Conservation (phyloP, 2,329 filamentous ascomycete species). For the Gaeumannomyces tritici region DNA sequence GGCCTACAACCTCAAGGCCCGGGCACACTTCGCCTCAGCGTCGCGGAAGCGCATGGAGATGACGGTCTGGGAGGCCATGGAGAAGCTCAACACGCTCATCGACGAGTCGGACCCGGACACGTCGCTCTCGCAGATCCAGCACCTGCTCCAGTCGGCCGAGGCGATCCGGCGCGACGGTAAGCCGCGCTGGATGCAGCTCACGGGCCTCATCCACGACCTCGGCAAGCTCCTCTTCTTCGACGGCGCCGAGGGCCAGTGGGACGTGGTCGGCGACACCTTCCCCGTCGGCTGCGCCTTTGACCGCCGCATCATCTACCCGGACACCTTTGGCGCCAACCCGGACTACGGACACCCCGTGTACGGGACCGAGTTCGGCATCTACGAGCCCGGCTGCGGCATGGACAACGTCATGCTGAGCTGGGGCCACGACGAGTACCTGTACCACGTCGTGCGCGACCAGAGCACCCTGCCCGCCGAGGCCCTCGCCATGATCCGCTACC, state of each 20-base stretch:
- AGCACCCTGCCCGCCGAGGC: slow-evolving; percentile 69
- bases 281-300: slow-evolving; percentile 70
- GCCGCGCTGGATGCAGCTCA: slow-evolving; percentile 74
- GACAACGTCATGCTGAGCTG: slow-evolving; percentile 85
- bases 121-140: slow-evolving; percentile 77
- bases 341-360: slow-evolving; percentile 65
- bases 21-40: slow-evolving; percentile 58
- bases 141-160: slow-evolving; percentile 80
- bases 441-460: slow-evolving; percentile 79
- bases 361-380: slow-evolving; percentile 69
- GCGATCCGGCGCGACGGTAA: slow-evolving; percentile 80
- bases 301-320: slow-evolving; percentile 68
- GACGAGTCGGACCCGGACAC: slow-evolving; percentile 91
- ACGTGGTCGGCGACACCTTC: slow-evolving; percentile 83
- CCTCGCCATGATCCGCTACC: slow-evolving; percentile 87
- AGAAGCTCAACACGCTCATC: slow-evolving; percentile 83
- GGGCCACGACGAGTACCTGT: slow-evolving; percentile 85
- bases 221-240: slow-evolving; percentile 76
- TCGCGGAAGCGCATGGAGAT: slow-evolving; percentile 57
- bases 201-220: slow-evolving; percentile 68
- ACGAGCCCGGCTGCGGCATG: slow-evolving; percentile 67
- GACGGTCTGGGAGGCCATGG: slow-evolving; percentile 85
- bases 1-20: slow-evolving; percentile 75
- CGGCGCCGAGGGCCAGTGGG: slow-evolving; percentile 82
- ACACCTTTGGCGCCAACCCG: slow-evolving; percentile 68